Percentiles rank a stretch among this genome's conserved stretches.
These are phyloP conservation scores for Skeletonema costatum DNA, from an alignment of 108 stramenopile genomes.

Conservation along the genomic window DNA sequence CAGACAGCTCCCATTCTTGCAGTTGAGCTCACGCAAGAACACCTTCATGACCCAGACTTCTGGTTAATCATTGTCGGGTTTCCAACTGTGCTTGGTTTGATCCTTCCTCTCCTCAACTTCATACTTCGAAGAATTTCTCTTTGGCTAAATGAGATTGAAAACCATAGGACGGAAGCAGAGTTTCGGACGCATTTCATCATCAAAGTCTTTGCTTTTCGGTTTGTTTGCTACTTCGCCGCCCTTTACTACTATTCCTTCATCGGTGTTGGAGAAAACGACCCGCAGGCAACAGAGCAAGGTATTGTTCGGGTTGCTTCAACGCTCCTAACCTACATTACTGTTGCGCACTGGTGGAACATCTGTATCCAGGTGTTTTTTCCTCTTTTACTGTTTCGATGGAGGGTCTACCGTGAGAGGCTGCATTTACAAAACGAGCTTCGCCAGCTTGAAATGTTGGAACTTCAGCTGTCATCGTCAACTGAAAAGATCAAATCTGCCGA, in stretches of 20 bases:
- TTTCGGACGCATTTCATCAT: conserved; percentile 94
- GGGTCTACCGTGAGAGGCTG: conserved; percentile 50
- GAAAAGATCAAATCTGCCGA: conserved; percentile 37
- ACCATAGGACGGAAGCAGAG: conserved; percentile 93
- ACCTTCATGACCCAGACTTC: conserved; percentile 76
- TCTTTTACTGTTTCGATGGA: conserved; percentile 69
- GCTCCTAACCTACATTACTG: conserved; percentile 80
- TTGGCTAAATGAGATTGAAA: conserved; percentile 91
- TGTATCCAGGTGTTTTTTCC: conserved; percentile 85
- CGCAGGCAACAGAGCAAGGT: conserved; percentile 72
- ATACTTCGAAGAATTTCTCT: conserved; percentile 79
- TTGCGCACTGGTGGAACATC: conserved; percentile 87
- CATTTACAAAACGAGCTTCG: conserved; percentile 58
- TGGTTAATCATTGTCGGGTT: conserved; percentile 82
- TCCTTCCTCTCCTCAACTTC: conserved; percentile 84
- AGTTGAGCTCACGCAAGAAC: conserved; percentile 62
- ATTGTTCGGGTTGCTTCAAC: conserved; percentile 84
- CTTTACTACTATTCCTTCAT: conserved; percentile 95
- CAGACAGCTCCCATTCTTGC: conserved; percentile 50
- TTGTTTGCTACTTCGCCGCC: conserved; percentile 96
- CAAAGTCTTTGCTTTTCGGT: conserved; percentile 98
- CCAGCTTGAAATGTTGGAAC: conserved; percentile 64
- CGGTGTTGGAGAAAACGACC: conserved; percentile 32
- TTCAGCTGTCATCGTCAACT: conserved; percentile 24
- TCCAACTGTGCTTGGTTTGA: conserved; percentile 82